Percentiles rank a stretch among this genome's conserved stretches.
Conservation (phyloP, 371 early-diverging fungal species). For the Mortierella polycephala region DNA sequence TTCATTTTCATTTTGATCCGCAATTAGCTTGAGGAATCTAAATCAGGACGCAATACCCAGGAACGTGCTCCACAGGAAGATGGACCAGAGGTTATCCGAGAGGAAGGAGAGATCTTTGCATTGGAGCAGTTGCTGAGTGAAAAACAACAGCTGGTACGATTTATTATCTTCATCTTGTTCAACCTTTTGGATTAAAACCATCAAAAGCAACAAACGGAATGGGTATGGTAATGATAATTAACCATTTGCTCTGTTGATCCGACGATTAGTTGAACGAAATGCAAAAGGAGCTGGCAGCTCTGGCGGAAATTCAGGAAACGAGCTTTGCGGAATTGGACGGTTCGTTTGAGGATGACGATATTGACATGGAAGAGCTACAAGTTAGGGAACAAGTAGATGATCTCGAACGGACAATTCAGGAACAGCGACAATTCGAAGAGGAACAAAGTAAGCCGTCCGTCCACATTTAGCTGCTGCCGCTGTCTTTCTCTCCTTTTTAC, state of each 20-base stretch:
- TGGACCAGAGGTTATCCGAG: constrained; percentile 33
- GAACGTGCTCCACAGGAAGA: constrained; percentile 16
- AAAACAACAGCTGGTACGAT: constrained; percentile 33
- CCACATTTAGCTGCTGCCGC: not conserved
- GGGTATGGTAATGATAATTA: too few species aligned
- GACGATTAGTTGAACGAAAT: constrained; percentile 20
- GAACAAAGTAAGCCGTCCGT: constrained; percentile 11
- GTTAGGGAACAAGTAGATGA: constrained; percentile 16
- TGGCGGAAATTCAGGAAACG: constrained; percentile 6
- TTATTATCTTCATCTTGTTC: not conserved
- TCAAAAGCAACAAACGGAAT: too few species aligned
- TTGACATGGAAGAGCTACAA: constrained; percentile 17
- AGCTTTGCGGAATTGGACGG: constrained; percentile 17
- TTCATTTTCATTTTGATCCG: not conserved
- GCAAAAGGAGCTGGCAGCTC: constrained; percentile 29
- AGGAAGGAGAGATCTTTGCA: constrained; percentile 55
- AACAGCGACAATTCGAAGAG: constrained; percentile 19
- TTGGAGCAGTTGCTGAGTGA: constrained; percentile 41
- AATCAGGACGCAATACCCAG: constrained; percentile 14
- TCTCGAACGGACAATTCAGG: constrained; percentile 25
- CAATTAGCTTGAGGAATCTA: constrained; percentile 27
- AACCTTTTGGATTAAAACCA: not conserved
- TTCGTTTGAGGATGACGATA: constrained; percentile 7
- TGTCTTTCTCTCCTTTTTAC: not conserved
- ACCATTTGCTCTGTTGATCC: too few species aligned